These are phyloP conservation scores for Hypoxylon perforatum DNA, from an alignment of 495 filamentous ascomycete genomes.

Conservation along the genomic window DNA sequence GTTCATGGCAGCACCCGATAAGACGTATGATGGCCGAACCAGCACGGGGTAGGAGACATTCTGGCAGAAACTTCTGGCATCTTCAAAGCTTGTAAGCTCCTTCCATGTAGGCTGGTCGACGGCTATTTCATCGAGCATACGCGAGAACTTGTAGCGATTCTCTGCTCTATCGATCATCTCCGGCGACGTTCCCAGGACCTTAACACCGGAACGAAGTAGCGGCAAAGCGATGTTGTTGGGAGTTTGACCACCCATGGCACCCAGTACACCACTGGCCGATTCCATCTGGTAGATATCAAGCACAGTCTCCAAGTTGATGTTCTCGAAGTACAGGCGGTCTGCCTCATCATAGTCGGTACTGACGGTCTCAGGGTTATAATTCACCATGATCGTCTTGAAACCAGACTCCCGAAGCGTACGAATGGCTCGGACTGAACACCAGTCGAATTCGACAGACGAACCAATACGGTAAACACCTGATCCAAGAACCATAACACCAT, in stretches of 20 bases:
- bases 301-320: slow-evolving; percentile 93
- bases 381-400: slow-evolving; percentile 98
- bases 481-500: slow-evolving; percentile 94
- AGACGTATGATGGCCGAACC: slow-evolving; percentile 93
- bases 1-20: slow-evolving; percentile 97
- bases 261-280: slow-evolving; percentile 86
- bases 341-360: slow-evolving; percentile 97
- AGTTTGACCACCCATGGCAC: slow-evolving; percentile 97
- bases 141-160: slow-evolving; percentile 98
- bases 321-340: slow-evolving; percentile 95
- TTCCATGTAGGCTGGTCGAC: slow-evolving; percentile 99
- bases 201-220: slow-evolving; percentile 86
- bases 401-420: slow-evolving; percentile 89
- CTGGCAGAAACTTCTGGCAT: slow-evolving; percentile 85
- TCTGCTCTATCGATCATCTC: slow-evolving; percentile 99
- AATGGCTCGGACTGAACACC: slow-evolving; percentile 97
- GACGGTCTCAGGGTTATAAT: slow-evolving; percentile 95
- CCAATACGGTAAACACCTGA: slow-evolving; percentile 98
- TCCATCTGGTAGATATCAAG: slow-evolving; percentile 96
- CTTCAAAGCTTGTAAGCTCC: slow-evolving; percentile 89
- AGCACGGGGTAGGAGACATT: slow-evolving; percentile 91
- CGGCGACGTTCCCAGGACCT: slow-evolving; percentile 92
- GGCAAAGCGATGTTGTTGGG: slow-evolving; percentile 98
- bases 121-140: slow-evolving; percentile 93
- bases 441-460: slow-evolving; percentile 98